phyloP scores from a whole-genome alignment of 1,284 basidiomycete genomes.

The Ceratobasidium sp. region DNA sequence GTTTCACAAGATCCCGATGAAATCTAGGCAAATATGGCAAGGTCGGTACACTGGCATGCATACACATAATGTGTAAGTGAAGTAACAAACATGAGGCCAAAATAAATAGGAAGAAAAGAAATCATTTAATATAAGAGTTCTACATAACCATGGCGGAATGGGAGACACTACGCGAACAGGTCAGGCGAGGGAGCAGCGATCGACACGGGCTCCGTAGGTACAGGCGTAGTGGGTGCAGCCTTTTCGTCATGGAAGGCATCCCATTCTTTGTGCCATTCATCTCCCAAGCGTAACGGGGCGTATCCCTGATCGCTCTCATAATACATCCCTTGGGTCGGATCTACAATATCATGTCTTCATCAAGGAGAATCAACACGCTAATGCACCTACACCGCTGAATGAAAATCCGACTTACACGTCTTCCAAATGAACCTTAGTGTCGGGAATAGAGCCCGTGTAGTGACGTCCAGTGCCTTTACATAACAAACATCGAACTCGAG shows the following conservation, averaged over 20 bases:
- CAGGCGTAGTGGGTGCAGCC: neutral
- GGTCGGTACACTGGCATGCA: too few relatives aligned
- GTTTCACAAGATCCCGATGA: constrained; percentile 8
- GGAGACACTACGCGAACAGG: too few relatives aligned
- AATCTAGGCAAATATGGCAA: too few relatives aligned
- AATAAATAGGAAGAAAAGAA: too few relatives aligned
- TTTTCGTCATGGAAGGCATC: constrained; percentile 5
- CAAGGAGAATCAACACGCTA: neutral
- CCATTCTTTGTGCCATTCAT: constrained; percentile 2
- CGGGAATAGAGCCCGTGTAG: neutral
- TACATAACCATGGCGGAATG: too few relatives aligned
- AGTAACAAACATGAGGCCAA: too few relatives aligned
- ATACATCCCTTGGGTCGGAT: neutral
- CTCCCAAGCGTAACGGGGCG: neutral
- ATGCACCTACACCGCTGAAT: neutral
- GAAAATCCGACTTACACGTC: neutral
- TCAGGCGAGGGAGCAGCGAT: too few relatives aligned
- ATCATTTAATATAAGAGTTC: too few relatives aligned
- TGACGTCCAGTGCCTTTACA: too few relatives aligned
- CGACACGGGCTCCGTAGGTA: too few relatives aligned
- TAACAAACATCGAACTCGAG: too few relatives aligned
- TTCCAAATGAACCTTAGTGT: neutral
- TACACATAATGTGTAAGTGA: too few relatives aligned
- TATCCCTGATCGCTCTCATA: neutral
- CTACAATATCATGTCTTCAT: neutral